A percentile compares a stretch with the other conserved stretches of the same genome.
Conservation (phyloP, 495 filamentous ascomycete species). For the Ascobolus immersus region DNA sequence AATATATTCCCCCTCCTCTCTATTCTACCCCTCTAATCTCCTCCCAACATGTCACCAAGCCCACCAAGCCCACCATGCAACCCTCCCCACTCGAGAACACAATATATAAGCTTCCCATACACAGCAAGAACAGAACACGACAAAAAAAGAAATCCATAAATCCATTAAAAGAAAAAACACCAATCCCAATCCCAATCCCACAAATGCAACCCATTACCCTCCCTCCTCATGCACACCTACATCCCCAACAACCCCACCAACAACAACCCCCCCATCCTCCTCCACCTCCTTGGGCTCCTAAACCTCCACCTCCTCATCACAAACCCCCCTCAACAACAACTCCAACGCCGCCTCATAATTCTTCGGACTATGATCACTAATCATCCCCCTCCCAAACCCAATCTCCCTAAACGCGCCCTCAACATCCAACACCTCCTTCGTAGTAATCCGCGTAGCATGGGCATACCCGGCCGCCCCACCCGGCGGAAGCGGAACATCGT, state of each 20-base stretch:
- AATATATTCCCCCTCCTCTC: background rate
- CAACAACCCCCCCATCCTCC: background rate
- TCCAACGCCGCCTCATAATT: conserved; percentile 39
- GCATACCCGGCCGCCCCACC: too few species aligned
- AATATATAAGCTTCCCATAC: background rate
- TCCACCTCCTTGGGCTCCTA: background rate
- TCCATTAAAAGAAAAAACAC: background rate
- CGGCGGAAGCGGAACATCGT: conserved; percentile 17
- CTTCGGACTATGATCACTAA: conserved; percentile 52
- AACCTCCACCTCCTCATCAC: background rate
- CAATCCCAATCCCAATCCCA: background rate
- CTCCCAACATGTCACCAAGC: background rate
- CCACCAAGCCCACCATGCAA: background rate
- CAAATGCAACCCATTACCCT: background rate
- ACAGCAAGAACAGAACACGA: background rate
- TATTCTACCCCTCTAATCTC: background rate
- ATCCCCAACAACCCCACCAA: conserved; percentile 18
- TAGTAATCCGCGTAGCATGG: conserved; percentile 23
- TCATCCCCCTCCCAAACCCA: conserved; percentile 43
- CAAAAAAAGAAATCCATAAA: background rate
- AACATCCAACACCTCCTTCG: conserved; percentile 38
- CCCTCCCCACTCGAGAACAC: background rate
- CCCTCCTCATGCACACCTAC: background rate
- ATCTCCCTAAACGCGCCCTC: conserved; percentile 37
- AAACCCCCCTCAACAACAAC: conserved; percentile 24